A percentile compares a stretch with the other conserved stretches of the same genome.
These are phyloP conservation scores for Anethum foeniculum DNA, from an alignment of 140 eudicot genomes.

Conservation along the genomic window DNA sequence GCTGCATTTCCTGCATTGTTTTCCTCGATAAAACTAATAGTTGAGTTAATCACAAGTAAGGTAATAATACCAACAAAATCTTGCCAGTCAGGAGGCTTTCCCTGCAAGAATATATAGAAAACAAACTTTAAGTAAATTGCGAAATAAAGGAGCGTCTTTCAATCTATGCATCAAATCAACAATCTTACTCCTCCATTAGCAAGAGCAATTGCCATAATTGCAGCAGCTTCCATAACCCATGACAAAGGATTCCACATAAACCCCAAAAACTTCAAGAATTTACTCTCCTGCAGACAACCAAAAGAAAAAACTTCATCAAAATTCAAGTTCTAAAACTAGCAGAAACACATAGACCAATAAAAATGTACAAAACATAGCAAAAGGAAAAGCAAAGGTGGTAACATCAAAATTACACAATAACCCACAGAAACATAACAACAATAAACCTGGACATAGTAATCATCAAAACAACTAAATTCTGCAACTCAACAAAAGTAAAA, in stretches of 20 bases:
- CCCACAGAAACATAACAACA: not conserved
- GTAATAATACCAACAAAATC: slow-evolving; percentile 98
- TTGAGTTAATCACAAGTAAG: slow-evolving; percentile 81
- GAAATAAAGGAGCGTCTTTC: not conserved
- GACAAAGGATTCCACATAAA: slow-evolving; percentile 99
- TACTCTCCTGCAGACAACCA: slow-evolving; percentile 67
- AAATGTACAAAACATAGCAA: not conserved
- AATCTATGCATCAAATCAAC: not conserved
- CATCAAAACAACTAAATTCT: not conserved
- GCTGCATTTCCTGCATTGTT: slow-evolving; percentile 99
- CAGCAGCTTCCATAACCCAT: slow-evolving; percentile 99
- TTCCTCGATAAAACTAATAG: slow-evolving; percentile 96
- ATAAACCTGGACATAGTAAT: not conserved
- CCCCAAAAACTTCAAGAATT: slow-evolving; percentile 92
- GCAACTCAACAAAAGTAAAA: not conserved
- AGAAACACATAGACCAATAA: slow-evolving; percentile 2
- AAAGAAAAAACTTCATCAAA: not conserved
- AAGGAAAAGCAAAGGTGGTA: not conserved
- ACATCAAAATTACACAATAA: not conserved
- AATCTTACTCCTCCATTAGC: slow-evolving; percentile 97
- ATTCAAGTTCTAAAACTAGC: not conserved
- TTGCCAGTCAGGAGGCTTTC: slow-evolving; percentile 99
- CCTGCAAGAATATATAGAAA: slow-evolving; percentile 32
- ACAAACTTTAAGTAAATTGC: not conserved
- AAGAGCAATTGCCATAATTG: slow-evolving; percentile 98